These are phyloP conservation scores for Trifolium fragiferum DNA, from an alignment of 306 rosid genomes.

Conservation along the genomic window DNA sequence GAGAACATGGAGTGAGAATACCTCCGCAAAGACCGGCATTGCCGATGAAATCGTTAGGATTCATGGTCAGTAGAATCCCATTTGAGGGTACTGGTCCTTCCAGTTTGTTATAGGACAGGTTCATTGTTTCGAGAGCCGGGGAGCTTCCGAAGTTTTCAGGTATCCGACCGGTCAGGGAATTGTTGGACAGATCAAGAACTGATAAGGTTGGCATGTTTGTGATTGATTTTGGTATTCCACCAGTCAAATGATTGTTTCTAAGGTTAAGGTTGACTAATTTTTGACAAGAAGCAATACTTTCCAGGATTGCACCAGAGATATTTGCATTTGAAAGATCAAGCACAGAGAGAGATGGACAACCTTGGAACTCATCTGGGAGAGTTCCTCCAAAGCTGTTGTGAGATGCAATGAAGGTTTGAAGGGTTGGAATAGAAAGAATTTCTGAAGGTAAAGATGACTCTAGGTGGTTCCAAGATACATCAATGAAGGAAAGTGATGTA, in stretches of 20 bases:
- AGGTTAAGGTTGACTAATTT: conserved; percentile 77
- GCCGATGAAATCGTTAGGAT: conserved; percentile 70
- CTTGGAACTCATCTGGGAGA: conserved; percentile 74
- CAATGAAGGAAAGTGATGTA: conserved; percentile 80
- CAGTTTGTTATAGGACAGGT: conserved; percentile 83
- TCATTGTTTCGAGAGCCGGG: conserved; percentile 78
- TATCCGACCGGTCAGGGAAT: conserved; percentile 65
- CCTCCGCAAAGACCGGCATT: conserved; percentile 85
- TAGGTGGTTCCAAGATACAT: conserved; percentile 74
- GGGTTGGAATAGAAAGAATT: conserved; percentile 67
- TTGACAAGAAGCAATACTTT: conserved; percentile 77
- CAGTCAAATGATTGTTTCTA: conserved; percentile 62
- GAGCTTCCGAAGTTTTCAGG: conserved; percentile 78
- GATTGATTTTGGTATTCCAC: conserved; percentile 69
- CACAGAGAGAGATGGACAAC: conserved; percentile 73
- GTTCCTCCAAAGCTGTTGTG: conserved; percentile 67
- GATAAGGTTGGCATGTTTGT: conserved; percentile 79
- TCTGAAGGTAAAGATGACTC: conserved; percentile 70
- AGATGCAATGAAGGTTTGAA: conserved; percentile 82
- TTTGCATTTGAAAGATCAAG: conserved; percentile 72
- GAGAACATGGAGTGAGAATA: conserved; percentile 77
- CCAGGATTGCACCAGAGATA: conserved; percentile 71
- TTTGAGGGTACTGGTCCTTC: conserved; percentile 84
- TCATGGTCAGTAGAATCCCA: conserved; percentile 65
- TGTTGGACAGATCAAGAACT: conserved; percentile 81